Evolutionary conservation across 108 stramenopile genomes (phyloP).

Genomic region (Asterionellopsis glacialis): DNA sequence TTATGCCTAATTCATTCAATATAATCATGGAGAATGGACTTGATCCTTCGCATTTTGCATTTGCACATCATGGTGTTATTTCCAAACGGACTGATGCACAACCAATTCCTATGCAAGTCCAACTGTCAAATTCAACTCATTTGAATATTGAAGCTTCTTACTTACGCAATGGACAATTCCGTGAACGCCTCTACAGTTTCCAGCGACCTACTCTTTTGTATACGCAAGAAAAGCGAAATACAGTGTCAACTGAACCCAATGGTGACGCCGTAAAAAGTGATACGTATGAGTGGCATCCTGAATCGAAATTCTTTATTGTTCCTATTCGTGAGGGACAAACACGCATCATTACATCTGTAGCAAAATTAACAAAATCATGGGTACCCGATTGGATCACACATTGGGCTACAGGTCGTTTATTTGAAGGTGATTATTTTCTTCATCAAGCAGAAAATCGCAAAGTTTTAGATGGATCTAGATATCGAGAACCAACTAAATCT

Average conservation of each 20-base stretch:
- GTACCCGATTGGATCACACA: constrained; percentile 5
- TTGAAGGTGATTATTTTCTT: constrained; percentile 1
- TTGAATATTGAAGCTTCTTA: constrained; percentile 31
- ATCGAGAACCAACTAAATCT: too few species aligned
- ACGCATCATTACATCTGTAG: constrained; percentile 17
- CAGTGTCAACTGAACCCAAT: too few species aligned
- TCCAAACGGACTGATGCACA: constrained; percentile 31
- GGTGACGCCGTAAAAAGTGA: too few species aligned
- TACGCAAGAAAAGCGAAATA: too few species aligned
- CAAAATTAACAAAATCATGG: constrained; percentile 2
- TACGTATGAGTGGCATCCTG: not conserved
- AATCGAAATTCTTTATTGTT: constrained; percentile 8
- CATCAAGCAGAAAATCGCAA: not conserved
- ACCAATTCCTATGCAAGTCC: constrained; percentile 27
- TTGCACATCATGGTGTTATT: constrained; percentile 38
- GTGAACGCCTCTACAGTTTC: not conserved
- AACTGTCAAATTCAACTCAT: constrained; percentile 31
- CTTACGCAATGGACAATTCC: constrained; percentile 1
- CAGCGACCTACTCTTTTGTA: not conserved
- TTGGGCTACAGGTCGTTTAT: constrained; percentile 3
- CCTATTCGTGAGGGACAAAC: constrained; percentile 31
- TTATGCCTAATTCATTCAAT: constrained; percentile 75
- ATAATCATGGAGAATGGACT: constrained; percentile 62
- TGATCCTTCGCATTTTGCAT: constrained; percentile 81
- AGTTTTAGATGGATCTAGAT: too few species aligned